phyloP scores from a whole-genome alignment of 352 stramenopile genomes.

The Phytophthora ramorum region DNA sequence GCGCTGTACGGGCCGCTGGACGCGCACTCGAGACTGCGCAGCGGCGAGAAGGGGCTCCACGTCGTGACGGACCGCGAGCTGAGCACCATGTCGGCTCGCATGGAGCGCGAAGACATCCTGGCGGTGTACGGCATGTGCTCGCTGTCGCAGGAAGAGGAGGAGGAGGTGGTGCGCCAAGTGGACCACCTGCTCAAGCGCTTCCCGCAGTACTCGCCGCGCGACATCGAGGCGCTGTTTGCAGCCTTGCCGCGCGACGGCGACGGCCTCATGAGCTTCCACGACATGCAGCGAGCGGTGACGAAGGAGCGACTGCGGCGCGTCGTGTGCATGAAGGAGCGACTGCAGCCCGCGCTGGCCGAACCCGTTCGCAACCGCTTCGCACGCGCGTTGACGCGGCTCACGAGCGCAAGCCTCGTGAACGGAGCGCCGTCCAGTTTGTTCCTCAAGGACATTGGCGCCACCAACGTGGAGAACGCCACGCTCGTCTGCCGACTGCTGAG shows the following conservation, averaged over 20 bases:
- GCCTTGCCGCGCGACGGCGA: constrained; percentile 45
- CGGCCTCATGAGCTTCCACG: constrained; percentile 79
- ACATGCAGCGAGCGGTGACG: constrained; percentile 73
- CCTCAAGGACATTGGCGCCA: constrained; percentile 75
- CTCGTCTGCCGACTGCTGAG: constrained; percentile 76
- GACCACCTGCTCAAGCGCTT: constrained; percentile 70
- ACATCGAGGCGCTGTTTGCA: constrained; percentile 71
- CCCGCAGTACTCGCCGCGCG: constrained; percentile 65
- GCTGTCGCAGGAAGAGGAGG: constrained; percentile 70
- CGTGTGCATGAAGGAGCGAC: constrained; percentile 73
- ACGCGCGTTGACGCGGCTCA: constrained; percentile 49
- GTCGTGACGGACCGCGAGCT: constrained; percentile 80
- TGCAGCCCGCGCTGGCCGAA: constrained; percentile 57
- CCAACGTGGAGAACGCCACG: constrained; percentile 68
- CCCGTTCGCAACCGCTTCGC: constrained; percentile 62
- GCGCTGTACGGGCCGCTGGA: constrained; percentile 83
- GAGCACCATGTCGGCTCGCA: constrained; percentile 76
- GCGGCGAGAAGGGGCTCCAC: constrained; percentile 66
- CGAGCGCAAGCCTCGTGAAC: constrained; percentile 36
- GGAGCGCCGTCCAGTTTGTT: constrained; percentile 73
- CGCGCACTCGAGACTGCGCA: constrained; percentile 53
- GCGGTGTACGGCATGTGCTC: constrained; percentile 69
- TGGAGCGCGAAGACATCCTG: constrained; percentile 87
- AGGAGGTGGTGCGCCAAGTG: constrained; percentile 80
- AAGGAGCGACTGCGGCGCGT: constrained; percentile 69